phyloP scores from a whole-genome alignment of 148 eudicot genomes.

The Oxyria digyna region DNA sequence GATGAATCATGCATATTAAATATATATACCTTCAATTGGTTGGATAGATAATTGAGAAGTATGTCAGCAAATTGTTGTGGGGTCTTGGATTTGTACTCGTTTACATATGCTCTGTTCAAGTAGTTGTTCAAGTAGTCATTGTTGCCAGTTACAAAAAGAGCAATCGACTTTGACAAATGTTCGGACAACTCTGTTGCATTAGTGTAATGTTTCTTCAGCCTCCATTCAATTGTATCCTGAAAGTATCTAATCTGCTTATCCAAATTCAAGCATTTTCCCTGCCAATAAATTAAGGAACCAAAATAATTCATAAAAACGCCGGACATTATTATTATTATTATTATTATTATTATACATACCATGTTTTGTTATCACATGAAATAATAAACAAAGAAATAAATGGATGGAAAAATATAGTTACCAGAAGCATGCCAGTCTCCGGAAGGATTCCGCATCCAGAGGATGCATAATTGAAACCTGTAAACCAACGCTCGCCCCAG shows the following conservation, averaged over 20 bases:
- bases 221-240: constrained; percentile 21
- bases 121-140: constrained; percentile 46
- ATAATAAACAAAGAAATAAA: too few relatives aligned
- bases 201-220: constrained; percentile 11
- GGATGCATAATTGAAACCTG: constrained; percentile 66
- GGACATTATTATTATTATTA: too few relatives aligned
- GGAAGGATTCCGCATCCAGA: constrained; percentile 55
- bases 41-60: not conserved
- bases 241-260: constrained; percentile 13
- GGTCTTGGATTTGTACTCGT: not conserved
- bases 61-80: not conserved
- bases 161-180: constrained; percentile 33
- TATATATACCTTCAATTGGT: not conserved
- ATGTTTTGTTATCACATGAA: too few relatives aligned
- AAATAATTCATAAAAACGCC: too few relatives aligned
- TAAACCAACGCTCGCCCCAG: not conserved
- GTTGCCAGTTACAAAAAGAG: constrained; percentile 35
- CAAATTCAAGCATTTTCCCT: constrained; percentile 23
- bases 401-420: constrained; percentile 16
- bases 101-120: constrained; percentile 8
- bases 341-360: too few relatives aligned
- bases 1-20: too few relatives aligned
- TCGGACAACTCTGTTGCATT: constrained; percentile 12
- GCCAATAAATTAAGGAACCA: too few relatives aligned
- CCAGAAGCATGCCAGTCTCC: constrained; percentile 28